Conservation (phyloP, 768 basidiomycete species). For the Macrolepiota albuminosa region DNA sequence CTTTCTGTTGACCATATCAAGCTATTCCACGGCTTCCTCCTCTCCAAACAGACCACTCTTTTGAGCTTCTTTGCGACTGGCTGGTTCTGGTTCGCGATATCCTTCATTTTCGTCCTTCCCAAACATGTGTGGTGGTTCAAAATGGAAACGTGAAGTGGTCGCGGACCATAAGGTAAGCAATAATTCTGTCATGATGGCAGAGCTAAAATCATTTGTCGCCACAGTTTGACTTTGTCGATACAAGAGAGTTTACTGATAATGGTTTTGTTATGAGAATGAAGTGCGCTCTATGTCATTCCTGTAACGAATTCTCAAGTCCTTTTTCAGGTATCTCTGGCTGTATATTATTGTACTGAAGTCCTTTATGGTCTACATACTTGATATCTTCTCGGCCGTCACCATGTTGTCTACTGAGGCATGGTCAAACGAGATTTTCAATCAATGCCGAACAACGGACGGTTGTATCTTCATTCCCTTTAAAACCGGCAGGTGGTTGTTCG, state of each 20-base stretch:
- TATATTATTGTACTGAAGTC: slow-evolving; percentile 94
- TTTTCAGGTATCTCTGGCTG: slow-evolving; percentile 79
- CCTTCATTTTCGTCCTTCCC: slow-evolving; percentile 16
- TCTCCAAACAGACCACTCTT: slow-evolving; percentile 19
- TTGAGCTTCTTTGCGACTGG: slow-evolving; percentile 40
- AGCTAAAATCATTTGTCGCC: slow-evolving; percentile 2
- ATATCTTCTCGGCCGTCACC: slow-evolving; percentile 96
- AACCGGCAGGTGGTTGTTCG: slow-evolving; percentile 94
- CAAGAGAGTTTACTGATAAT: slow-evolving; percentile 87
- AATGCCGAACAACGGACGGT: slow-evolving; percentile 56
- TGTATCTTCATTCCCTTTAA: slow-evolving; percentile 86
- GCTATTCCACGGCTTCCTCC: slow-evolving; percentile 20
- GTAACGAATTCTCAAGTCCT: not conserved
- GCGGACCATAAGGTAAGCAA: slow-evolving; percentile 90
- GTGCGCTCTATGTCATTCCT: slow-evolving; percentile 35
- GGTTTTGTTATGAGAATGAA: slow-evolving; percentile 83
- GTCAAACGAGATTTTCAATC: slow-evolving; percentile 87
- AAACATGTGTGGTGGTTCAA: slow-evolving; percentile 67
- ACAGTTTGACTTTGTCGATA: slow-evolving; percentile 97
- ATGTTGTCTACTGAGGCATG: slow-evolving; percentile 90
- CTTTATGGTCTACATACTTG: slow-evolving; percentile 93
- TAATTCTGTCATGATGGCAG: not conserved
- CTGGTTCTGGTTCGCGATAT: slow-evolving; percentile 34
- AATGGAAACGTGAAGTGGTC: slow-evolving; percentile 97
- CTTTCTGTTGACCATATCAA: slow-evolving; percentile 9